A percentile compares a stretch with the other conserved stretches of the same genome.
phyloP scores from a whole-genome alignment of 2,329 filamentous ascomycete genomes.

The Exophiala spinifera region DNA sequence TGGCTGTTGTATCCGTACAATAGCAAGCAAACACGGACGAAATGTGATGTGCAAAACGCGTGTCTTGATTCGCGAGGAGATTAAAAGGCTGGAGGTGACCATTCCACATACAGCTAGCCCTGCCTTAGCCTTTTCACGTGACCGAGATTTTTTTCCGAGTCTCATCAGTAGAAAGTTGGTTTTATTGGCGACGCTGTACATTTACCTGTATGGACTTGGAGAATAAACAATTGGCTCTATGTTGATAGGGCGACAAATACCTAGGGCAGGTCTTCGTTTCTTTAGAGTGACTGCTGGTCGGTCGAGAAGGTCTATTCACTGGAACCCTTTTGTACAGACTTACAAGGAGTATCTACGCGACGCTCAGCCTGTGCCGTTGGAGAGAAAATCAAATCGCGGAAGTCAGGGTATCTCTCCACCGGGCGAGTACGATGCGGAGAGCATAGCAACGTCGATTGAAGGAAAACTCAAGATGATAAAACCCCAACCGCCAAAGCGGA shows the following conservation, averaged over 20 bases:
- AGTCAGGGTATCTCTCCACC: not conserved
- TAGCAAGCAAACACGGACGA: not conserved
- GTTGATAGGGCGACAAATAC: not conserved
- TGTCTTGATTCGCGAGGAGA: conserved; percentile 3
- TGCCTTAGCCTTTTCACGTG: conserved; percentile 1
- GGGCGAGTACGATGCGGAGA: conserved; percentile 15
- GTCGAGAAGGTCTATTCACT: not conserved
- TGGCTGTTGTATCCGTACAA: no score
- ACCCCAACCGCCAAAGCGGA: not conserved
- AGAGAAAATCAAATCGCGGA: not conserved
- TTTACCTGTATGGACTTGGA: no score
- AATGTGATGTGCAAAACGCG: not conserved
- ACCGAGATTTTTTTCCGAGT: conserved; percentile 7
- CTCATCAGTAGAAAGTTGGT: not conserved
- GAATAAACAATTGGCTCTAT: not conserved
- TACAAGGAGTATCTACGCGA: not conserved
- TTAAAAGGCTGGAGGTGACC: not conserved
- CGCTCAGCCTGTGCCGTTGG: not conserved
- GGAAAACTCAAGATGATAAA: conserved; percentile 4
- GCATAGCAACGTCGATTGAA: conserved; percentile 9
- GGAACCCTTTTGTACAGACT: not conserved
- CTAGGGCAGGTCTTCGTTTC: not conserved
- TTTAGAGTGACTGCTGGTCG: not conserved
- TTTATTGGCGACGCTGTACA: not conserved
- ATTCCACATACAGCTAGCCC: not conserved